Conservation (phyloP, 2,329 filamentous ascomycete genomes). For the Penicillium sp. region DNA sequence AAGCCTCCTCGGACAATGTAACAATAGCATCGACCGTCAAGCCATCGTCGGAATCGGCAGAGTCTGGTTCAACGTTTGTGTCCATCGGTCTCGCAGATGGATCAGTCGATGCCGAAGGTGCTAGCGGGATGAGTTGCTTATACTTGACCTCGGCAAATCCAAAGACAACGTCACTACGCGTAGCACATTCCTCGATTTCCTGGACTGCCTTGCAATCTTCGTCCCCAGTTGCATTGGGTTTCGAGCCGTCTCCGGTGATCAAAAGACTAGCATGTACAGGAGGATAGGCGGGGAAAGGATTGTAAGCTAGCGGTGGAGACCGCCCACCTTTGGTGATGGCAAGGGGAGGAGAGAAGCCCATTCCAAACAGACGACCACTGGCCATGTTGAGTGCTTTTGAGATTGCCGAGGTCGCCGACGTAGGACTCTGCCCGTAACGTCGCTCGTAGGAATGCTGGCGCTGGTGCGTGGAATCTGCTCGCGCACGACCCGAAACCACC, state of each 20-base stretch:
- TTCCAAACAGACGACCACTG: slow-evolving; percentile 52
- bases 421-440: slow-evolving; percentile 62
- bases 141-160: slow-evolving; percentile 98
- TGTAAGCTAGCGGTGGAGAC: slow-evolving; percentile 44
- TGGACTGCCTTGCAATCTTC: slow-evolving; percentile 73
- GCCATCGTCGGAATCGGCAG: slow-evolving; percentile 52
- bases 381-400: slow-evolving; percentile 93
- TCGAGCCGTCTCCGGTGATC: slow-evolving; percentile 52
- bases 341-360: slow-evolving; percentile 44
- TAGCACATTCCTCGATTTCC: slow-evolving; percentile 82
- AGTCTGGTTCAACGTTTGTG: slow-evolving; percentile 37
- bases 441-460: slow-evolving; percentile 74
- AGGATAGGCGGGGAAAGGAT: slow-evolving; percentile 76
- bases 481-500: slow-evolving; percentile 57
- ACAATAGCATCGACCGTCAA: slow-evolving; percentile 80
- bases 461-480: slow-evolving; percentile 55
- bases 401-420: slow-evolving; percentile 79
- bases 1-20: slow-evolving; percentile 79
- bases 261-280: slow-evolving; percentile 62
- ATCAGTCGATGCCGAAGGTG: slow-evolving; percentile 54
- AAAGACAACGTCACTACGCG: slow-evolving; percentile 88
- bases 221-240: slow-evolving; percentile 54
- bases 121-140: slow-evolving; percentile 84
- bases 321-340: slow-evolving; percentile 39
- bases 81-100: slow-evolving; percentile 22